Evolutionary conservation across 176 grass and related monocot genomes (phyloP), one percentile per base, ranked within the genome.

Genomic region (Musa acuminata): DNA sequence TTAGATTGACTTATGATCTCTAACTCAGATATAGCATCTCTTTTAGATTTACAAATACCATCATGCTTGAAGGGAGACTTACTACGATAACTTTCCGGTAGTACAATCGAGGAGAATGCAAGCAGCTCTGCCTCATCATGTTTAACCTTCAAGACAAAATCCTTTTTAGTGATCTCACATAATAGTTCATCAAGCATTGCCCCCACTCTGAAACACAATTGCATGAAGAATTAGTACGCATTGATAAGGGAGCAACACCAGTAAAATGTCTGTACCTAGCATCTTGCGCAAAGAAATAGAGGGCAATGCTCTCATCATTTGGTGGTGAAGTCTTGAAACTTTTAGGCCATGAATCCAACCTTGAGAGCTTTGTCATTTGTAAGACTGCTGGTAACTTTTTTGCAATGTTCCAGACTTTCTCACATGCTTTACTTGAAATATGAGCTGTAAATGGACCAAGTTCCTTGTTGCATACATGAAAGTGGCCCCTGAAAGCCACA

Each of bases 271-370:
- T 73, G 66, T 83, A 96, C 93, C 74, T 82, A 12, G 19, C 72
- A 74, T 69, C 75, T 25, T 62, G 27, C 13, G 85, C 83, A 52
- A 92, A 88, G 79, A 96, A 96, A 90, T 77, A 90, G 25, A 96
- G 84, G 29, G 85, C 89, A 80, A 92, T 88, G 53, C 35, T 79
- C 3, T 83, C 76, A 75, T 86, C 87, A 72, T 70, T 92, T 69
- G 87, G 89, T 48, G 79, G 73, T 74, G 79, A 86, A 74, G 52
- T 78, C 52, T 62, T 52, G 68, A 88, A 89, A 9, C 70, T 86
- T 85, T 82, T 79, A 84, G 93, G 93, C 87, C 87, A 96, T 52
- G 43, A 81, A 64, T 86, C 71, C 26, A 55, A 73, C 55, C 57
- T 74, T 22, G 87, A 77, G 48, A 96, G 49, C 74, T 76, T 92